Percentiles rank a stretch among this genome's conserved stretches.
These are phyloP conservation scores for Meyerozyma guilliermondii DNA, from an alignment of 1,139 yeast genomes.

Conservation along the genomic window DNA sequence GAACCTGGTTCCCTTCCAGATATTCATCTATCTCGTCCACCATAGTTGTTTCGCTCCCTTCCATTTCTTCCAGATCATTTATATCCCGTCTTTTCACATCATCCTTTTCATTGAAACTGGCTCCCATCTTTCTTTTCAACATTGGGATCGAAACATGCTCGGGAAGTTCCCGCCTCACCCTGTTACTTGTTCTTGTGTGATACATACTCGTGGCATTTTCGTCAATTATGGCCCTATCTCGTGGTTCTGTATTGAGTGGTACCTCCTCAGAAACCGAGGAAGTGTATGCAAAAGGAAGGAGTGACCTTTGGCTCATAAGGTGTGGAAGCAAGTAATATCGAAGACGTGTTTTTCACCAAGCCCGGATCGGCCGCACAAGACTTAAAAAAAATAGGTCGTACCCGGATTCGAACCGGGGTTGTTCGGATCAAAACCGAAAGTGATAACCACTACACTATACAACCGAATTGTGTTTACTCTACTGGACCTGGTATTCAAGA, in stretches of 20 bases:
- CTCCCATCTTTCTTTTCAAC: constrained; percentile 43
- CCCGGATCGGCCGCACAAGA: background rate
- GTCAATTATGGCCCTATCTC: constrained; percentile 29
- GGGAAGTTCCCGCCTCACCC: background rate
- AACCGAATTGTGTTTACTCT: constrained; percentile 18
- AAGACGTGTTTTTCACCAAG: background rate
- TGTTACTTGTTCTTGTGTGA: constrained; percentile 25
- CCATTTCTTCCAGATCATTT: constrained; percentile 6
- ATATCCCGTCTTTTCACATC: constrained; percentile 34
- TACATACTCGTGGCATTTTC: constrained; percentile 36
- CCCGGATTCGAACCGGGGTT: constrained; percentile 97
- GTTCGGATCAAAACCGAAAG: constrained; percentile 60
- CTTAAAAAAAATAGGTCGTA: constrained; percentile 59
- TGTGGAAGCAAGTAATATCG: background rate
- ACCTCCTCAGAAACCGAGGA: constrained; percentile 22
- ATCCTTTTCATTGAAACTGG: constrained; percentile 42
- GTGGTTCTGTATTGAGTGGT: constrained; percentile 31
- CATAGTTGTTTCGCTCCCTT: constrained; percentile 11
- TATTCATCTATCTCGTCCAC: constrained; percentile 15
- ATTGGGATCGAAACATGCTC: constrained; percentile 21
- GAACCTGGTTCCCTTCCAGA: constrained; percentile 8
- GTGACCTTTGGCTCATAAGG: constrained; percentile 36
- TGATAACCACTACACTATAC: constrained; percentile 51
- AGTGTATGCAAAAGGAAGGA: constrained; percentile 42
- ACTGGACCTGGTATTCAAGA: no score